Percentiles rank a stretch among this genome's conserved stretches.
Evolutionary conservation across 2,329 filamentous ascomycete species (phyloP).

Genomic region (Phialophora tarda): DNA sequence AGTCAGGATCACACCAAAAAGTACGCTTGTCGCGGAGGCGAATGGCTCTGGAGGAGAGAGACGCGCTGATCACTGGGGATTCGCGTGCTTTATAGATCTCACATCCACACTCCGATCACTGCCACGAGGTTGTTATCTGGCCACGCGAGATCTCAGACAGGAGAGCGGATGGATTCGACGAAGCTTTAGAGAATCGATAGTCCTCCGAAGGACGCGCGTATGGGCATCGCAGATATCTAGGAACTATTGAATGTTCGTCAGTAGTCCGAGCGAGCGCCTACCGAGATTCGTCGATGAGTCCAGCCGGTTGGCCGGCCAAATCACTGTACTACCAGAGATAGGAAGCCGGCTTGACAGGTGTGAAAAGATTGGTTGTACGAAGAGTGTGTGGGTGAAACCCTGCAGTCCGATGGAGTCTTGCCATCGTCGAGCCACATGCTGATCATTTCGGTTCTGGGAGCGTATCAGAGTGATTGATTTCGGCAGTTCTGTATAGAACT

Average conservation of each 20-base stretch:
- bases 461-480: constrained; percentile 15
- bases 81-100: constrained; percentile 19
- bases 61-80: not conserved
- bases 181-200: constrained; percentile 13
- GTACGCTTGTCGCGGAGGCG: constrained; percentile 22
- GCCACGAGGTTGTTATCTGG: constrained; percentile 23
- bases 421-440: constrained; percentile 12
- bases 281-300: not conserved
- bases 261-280: constrained; percentile 9
- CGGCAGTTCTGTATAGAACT: constrained; percentile 20
- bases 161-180: constrained; percentile 2
- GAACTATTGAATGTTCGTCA: constrained; percentile 12
- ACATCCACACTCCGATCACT: not conserved
- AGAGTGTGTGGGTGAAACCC: not conserved
- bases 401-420: constrained; percentile 20
- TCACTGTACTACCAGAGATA: not conserved
- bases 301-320: not conserved
- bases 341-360: not conserved
- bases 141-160: constrained; percentile 25
- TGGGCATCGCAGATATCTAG: constrained; percentile 11
- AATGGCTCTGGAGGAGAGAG: constrained; percentile 13
- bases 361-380: constrained; percentile 1
- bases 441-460: constrained; percentile 28
- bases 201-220: not conserved
- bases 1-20: constrained; percentile 17